Evolutionary conservation across 2,329 filamentous ascomycete genomes (phyloP).

Genomic region (Botrytis medusae): DNA sequence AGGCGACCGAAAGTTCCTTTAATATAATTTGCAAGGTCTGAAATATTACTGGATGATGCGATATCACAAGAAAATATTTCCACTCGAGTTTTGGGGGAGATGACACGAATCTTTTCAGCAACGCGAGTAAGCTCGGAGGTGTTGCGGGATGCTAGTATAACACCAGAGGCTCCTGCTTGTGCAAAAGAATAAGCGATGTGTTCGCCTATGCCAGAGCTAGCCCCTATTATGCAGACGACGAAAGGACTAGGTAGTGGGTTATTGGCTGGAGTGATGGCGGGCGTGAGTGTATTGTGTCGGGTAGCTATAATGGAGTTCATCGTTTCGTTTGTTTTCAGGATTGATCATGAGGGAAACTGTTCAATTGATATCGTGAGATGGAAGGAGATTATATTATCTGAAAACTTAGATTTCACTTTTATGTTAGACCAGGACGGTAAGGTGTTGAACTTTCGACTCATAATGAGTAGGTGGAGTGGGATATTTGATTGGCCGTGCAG

Average conservation of each 20-base stretch:
- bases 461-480: neutral
- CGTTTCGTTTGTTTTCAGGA: neutral
- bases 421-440: no score
- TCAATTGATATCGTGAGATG: no score
- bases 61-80: conserved; percentile 13
- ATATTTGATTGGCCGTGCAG: neutral
- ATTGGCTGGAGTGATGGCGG: conserved; percentile 5
- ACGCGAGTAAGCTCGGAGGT: neutral
- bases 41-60: neutral
- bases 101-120: neutral
- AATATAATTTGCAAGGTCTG: conserved; percentile 1
- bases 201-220: conserved; percentile 23
- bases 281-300: conserved; percentile 7
- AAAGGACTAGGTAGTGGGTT: conserved; percentile 13
- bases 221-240: conserved; percentile 21
- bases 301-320: conserved; percentile 16
- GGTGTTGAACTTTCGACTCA: conserved; percentile 14
- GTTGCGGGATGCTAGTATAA: conserved; percentile 20
- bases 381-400: neutral
- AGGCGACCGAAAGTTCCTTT: neutral
- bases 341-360: neutral
- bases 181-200: conserved; percentile 23
- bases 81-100: neutral
- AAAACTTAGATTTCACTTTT: neutral
- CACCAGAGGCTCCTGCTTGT: conserved; percentile 4